Evolutionary conservation across 257 asterid species (phyloP), one percentile per base, ranked within the genome.

Genomic region (Salvia rosmarinus): DNA sequence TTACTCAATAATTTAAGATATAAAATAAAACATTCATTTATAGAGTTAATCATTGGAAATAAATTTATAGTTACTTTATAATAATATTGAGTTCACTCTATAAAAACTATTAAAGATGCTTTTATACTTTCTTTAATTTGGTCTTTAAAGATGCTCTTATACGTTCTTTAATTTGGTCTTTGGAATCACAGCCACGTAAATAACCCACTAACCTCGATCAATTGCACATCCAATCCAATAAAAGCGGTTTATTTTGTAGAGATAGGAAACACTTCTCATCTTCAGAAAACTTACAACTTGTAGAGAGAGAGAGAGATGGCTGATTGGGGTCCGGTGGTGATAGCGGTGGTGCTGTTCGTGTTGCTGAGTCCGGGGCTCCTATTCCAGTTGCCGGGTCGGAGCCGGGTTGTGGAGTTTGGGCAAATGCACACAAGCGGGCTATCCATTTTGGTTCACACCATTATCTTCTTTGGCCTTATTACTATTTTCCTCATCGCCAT

Each of bases 241-340:
- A 34, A 66, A 47, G 46, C 60, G 9, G 12, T 5, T 6, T 9
- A 35, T 12, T 12, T 28, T 0, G 59, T 64, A 67, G 2, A 57
- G 11, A 49, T 11, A n/a, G 13, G 52, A n/a, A n/a, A 8, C 47
- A 6, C 13, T 16, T 2, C 0, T 2, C 6, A 32, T 0, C 37
- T 3, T 3, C 6, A 32, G 37, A 32, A 32, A 47, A 7, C 2
- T 23, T 16, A 3, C 25, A 32, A 4, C 0, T 37, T 37, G 42
- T 40, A 16, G 23, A 64, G 74, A 58, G 71, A 59, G 64, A 17
- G 11, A 10, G 34, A 51, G 68, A 89, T 90, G 96, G 86, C 88
- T 0, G 96, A 90, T 71, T 90, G 95, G 95, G 96, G 95, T 5
- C 95, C 96, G 20, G 96, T 90, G 74, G 79, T 90, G 58, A 85